Conservation (phyloP, 1,284 basidiomycete species). For the Tilletiopsis washingtonensis region DNA sequence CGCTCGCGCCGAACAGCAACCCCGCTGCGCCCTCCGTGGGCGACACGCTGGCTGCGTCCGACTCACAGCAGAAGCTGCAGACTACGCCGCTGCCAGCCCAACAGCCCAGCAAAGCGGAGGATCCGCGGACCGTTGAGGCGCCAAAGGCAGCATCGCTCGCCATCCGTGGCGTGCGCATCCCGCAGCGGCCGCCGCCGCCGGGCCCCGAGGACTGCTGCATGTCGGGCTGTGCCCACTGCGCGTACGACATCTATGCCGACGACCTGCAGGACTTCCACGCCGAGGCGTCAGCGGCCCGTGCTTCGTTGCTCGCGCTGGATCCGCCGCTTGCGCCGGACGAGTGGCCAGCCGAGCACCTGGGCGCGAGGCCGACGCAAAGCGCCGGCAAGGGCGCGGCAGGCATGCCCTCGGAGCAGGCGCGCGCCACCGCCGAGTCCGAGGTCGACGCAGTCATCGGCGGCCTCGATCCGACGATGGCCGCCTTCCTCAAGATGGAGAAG, state of each 20-base stretch:
- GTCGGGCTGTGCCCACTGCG: conserved; percentile 80
- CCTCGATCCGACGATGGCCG: conserved; percentile 38
- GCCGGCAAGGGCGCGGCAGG: neutral
- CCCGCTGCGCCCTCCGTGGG: conserved; percentile 1
- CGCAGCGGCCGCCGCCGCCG: conserved; percentile 34
- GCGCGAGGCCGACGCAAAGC: conserved; percentile 41
- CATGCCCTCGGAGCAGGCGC: conserved; percentile 15
- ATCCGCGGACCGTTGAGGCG: neutral
- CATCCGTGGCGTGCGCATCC: conserved; percentile 25
- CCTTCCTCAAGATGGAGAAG: conserved; percentile 41
- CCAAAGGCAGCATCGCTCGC: neutral
- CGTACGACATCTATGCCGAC: conserved; percentile 77
- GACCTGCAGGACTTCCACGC: conserved; percentile 61
- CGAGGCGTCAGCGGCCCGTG: conserved; percentile 55
- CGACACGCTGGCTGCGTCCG: neutral
- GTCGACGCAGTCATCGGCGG: conserved; percentile 21
- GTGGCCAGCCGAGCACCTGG: conserved; percentile 58
- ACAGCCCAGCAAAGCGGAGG: neutral
- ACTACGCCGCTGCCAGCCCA: neutral
- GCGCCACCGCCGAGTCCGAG: too few relatives aligned
- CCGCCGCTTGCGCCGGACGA: conserved; percentile 54
- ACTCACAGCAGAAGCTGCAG: neutral
- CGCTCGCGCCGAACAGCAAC: neutral
- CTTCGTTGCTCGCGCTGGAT: conserved; percentile 52
- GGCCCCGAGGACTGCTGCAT: conserved; percentile 67